These are phyloP conservation scores for Pleurotus cornucopiae DNA, from an alignment of 768 basidiomycete species.

Conservation along the genomic window DNA sequence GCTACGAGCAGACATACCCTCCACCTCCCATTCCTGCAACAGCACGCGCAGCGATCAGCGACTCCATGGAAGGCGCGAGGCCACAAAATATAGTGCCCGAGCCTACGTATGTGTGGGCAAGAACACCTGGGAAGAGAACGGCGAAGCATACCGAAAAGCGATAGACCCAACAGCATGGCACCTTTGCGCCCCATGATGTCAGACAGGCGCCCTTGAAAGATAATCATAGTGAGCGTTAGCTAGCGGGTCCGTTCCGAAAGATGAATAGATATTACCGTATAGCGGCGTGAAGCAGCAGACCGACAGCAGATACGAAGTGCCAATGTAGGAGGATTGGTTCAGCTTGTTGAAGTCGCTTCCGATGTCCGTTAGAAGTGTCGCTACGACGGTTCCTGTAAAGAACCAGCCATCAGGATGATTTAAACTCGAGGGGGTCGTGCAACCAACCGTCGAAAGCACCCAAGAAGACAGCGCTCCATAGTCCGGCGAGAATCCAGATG, in stretches of 20 bases:
- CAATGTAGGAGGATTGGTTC: conserved; percentile 81
- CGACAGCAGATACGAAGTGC: conserved; percentile 82
- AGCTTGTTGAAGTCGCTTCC: conserved; percentile 82
- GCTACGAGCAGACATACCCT: conserved; percentile 52
- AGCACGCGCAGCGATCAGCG: conserved; percentile 75
- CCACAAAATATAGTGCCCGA: conserved; percentile 85
- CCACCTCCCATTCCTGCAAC: conserved; percentile 92
- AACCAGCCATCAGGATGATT: conserved; percentile 9
- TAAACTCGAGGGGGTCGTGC: conserved; percentile 3
- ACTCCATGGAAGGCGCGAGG: conserved; percentile 80
- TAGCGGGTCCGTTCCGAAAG: neutral
- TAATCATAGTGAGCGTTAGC: conserved; percentile 11
- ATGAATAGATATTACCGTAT: conserved; percentile 52
- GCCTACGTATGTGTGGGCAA: conserved; percentile 33
- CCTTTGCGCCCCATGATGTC: conserved; percentile 84
- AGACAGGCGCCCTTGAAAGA: conserved; percentile 62
- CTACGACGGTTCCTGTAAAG: conserved; percentile 73
- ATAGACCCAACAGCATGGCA: conserved; percentile 80
- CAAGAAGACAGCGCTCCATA: conserved; percentile 82
- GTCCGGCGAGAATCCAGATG: conserved; percentile 67
- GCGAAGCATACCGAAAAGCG: conserved; percentile 66
- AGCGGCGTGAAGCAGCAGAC: conserved; percentile 90
- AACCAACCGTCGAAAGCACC: conserved; percentile 78
- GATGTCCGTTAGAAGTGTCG: conserved; percentile 80
- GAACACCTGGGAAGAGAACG: neutral